Base-by-base conservation (phyloP, 768 basidiomycete species). In the Collybia sordida region DNA sequence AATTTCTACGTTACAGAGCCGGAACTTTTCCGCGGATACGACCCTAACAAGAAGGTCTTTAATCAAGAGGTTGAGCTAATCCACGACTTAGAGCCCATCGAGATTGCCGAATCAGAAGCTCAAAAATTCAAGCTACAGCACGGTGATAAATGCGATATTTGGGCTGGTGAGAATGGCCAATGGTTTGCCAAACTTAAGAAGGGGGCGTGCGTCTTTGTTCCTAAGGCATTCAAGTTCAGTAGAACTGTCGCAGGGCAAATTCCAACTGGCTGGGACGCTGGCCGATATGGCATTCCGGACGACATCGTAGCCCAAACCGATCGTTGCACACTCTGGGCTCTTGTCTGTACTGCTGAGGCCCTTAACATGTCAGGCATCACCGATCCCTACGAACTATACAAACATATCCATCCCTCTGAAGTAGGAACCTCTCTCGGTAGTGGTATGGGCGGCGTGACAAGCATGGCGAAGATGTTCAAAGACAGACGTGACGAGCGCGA, bases 161-260 rank as follows among this genome's bases (percentile, higher is more conserved):
- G 94, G 94, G 86, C 86, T 0, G 87, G 83, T 39, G 88, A 90
- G 64, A 87, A 88, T 12, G 93, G 89, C n/a, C 91, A 96, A 64
- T 97, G 90, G 92, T 93, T 91, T 62, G 94, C 94, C 65, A 97
- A 98, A 72, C 86, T 98, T 79, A 98, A 98, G 86, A 96, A 92
- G 72, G 97, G 97, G 44, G 94, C 97, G 9, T 86, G 91, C 39
- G 77, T 99, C 53, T 79, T 86, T 56, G 85, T 98, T 37, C 96
- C 97, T 43, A 99, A 99, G 73, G 90, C 96, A 2, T 86, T 98
- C 81, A 82, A 80, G 58, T 98, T 98, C 80, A 91, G 85, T 64
- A 90, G 96, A 42, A 82, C 90, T 37, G 97, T 98, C 42, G 95
- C 91, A 41, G 96, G 94, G 40, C 97, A 98, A 68, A 79, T 99